A percentile compares a stretch with the other conserved stretches of the same genome.
phyloP scores from a whole-genome alignment of 2,329 filamentous ascomycete species.

The Ramichloridium luteum region DNA sequence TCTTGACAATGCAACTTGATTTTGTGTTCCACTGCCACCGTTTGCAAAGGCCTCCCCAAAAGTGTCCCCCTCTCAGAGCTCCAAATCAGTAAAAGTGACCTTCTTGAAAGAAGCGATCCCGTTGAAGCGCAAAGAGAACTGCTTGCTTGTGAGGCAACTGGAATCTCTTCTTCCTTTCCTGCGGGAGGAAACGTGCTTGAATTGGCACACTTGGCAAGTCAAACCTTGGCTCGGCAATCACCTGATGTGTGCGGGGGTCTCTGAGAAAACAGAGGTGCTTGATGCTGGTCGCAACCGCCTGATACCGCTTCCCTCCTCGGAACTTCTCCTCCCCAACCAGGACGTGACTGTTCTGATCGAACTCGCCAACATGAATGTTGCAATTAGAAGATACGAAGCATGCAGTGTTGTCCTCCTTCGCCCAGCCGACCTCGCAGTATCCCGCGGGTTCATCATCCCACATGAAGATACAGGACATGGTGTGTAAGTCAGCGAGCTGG shows the following conservation, averaged over 20 bases:
- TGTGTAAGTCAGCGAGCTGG: conserved; percentile 2
- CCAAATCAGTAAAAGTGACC: not conserved
- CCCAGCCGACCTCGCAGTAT: conserved; percentile 3
- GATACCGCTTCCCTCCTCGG: conserved; percentile 5
- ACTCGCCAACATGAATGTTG: conserved; percentile 5
- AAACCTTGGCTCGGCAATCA: conserved; percentile 1
- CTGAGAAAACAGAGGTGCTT: conserved; percentile 5
- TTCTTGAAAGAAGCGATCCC: conserved; percentile 1
- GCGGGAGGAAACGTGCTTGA: not conserved
- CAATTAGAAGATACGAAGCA: too few relatives aligned
- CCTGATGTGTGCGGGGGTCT: conserved; percentile 1
- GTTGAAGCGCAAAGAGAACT: conserved; percentile 1
- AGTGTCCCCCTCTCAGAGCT: not conserved
- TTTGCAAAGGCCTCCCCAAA: not conserved
- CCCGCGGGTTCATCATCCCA: conserved; percentile 5
- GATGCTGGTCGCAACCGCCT: conserved; percentile 5
- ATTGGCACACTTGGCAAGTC: conserved; percentile 1
- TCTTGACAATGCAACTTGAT: too few relatives aligned
- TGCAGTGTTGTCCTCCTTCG: conserved; percentile 1
- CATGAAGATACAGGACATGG: conserved; percentile 6
- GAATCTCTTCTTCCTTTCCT: conserved; percentile 2
- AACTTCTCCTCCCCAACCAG: conserved; percentile 6
- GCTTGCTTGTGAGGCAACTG: conserved; percentile 1
- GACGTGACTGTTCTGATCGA: conserved; percentile 5
- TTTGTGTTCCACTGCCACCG: not conserved